phyloP scores from a whole-genome alignment of 305 asterid genomes.

The Nicotiana rustica region DNA sequence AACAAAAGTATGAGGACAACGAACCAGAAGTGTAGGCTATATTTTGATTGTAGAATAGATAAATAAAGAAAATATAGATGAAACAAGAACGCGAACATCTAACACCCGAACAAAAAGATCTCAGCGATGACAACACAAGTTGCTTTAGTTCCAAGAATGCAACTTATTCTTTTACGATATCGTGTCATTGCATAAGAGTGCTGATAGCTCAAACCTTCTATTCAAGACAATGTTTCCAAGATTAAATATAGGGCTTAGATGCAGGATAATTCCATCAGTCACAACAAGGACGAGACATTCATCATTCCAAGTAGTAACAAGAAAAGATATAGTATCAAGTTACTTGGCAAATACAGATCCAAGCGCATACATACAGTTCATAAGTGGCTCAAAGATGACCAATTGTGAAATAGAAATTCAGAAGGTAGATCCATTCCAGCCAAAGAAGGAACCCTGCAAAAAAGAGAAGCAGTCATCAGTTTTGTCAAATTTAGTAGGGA shows the following conservation, averaged over 20 bases:
- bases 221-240: not conserved
- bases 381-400: slow-evolving; percentile 4
- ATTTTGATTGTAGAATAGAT: not conserved
- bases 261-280: not conserved
- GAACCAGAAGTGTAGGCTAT: not conserved
- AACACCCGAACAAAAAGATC: not conserved
- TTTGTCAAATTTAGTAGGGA: not conserved
- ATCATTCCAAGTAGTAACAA: slow-evolving; percentile 24
- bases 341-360: slow-evolving; percentile 21
- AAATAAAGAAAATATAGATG: not conserved
- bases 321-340: slow-evolving; percentile 10
- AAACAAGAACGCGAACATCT: not conserved
- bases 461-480: slow-evolving; percentile 20
- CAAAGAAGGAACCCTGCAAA: slow-evolving; percentile 53
- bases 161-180: not conserved
- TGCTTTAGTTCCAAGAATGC: not conserved
- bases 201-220: slow-evolving; percentile 10
- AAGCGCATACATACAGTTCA: slow-evolving; percentile 32
- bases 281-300: slow-evolving; percentile 27
- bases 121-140: not conserved
- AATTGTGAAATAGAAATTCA: slow-evolving; percentile 31
- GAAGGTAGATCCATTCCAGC: slow-evolving; percentile 60
- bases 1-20: not conserved
- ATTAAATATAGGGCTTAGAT: not conserved
- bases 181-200: slow-evolving; percentile 16